phyloP scores from a whole-genome alignment of 2,329 filamentous ascomycete genomes.

The Curvularia lunata region DNA sequence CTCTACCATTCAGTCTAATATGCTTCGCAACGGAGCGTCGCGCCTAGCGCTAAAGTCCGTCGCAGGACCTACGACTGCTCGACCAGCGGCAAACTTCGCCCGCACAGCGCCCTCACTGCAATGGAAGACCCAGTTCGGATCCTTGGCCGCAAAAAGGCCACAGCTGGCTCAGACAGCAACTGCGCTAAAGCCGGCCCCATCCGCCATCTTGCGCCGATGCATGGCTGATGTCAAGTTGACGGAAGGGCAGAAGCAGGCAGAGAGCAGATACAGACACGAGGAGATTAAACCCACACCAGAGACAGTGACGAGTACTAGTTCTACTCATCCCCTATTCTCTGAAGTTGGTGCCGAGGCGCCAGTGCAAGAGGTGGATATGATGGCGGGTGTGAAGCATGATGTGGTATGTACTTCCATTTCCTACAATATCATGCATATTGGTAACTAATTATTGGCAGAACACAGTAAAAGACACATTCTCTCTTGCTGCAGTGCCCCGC shows the following conservation, averaged over 20 bases:
- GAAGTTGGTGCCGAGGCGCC: slow-evolving; percentile 47
- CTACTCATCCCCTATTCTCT: slow-evolving; percentile 49
- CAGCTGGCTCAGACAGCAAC: slow-evolving; percentile 28
- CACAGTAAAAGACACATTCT: slow-evolving; percentile 59
- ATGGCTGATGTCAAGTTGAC: slow-evolving; percentile 49
- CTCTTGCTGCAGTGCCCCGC: slow-evolving; percentile 53
- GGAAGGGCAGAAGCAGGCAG: slow-evolving; percentile 61
- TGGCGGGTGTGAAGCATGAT: slow-evolving; percentile 52
- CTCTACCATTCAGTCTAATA: slow-evolving; percentile 19
- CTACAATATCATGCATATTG: background rate
- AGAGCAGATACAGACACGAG: slow-evolving; percentile 61
- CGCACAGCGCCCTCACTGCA: slow-evolving; percentile 36
- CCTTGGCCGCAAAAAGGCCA: slow-evolving; percentile 42
- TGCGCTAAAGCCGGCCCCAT: slow-evolving; percentile 42
- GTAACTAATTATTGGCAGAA: slow-evolving; percentile 40
- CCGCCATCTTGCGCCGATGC: slow-evolving; percentile 50
- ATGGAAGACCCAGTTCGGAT: slow-evolving; percentile 53
- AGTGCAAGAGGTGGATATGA: slow-evolving; percentile 53
- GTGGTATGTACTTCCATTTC: slow-evolving; percentile 32
- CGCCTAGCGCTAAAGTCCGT: slow-evolving; percentile 51
- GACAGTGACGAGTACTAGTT: slow-evolving; percentile 65
- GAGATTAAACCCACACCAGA: slow-evolving; percentile 67
- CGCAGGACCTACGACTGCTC: slow-evolving; percentile 33
- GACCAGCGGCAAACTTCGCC: slow-evolving; percentile 36
- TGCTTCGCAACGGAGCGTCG: slow-evolving; percentile 55